Evolutionary conservation across 805 yeast genomes (phyloP), one percentile per base, ranked within the genome.

Genomic region (Ogataea glucozyma): DNA sequence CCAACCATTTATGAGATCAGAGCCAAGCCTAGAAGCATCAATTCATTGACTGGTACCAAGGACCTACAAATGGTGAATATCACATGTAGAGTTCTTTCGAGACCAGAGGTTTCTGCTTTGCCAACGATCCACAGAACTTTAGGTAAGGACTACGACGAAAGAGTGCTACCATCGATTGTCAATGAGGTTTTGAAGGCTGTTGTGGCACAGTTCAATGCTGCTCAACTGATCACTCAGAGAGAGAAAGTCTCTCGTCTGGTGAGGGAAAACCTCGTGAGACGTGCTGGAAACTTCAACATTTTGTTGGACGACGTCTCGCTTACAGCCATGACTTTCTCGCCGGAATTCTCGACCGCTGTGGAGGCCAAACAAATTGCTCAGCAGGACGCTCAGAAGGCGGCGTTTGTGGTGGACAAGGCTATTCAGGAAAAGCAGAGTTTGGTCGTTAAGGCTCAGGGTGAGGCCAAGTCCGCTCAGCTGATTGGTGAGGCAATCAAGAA

Each of bases 281-380:
- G 99, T 65, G 98, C 98, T 10, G 73, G 83, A 51, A 85, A 83
- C 61, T 93, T 93, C 75, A 87, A 88, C 69, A 81, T 93, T 51
- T 62, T 78, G 49, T 75, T 93, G 57, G 99, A 93, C 65, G 99
- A 93, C 68, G 99, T 93, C 34, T 93, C 99, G 6, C 79, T 93
- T 60, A 93, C 99, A 2, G 88, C 72, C 57, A 93, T 93, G 98
- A 88, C 97, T 1, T 93, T 93, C 66, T 86, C 96, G 3, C 99
- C 99, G 21, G 99, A 93, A 67, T 93, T 93, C 66, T 90, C 98
- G 31, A 82, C 85, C 33, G 98, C 98, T 4, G 99, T 93, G 43
- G 99, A 93, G 71, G 96, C 97, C 45, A 93, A 93, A 70, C 99
- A 93, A 73, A 93, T 93, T 68, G 98, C 99, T 21, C 99, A 93